Evolutionary conservation across 305 asterid genomes (phyloP), one percentile per base, ranked within the genome.

Genomic region (Fraxinus baroniana): DNA sequence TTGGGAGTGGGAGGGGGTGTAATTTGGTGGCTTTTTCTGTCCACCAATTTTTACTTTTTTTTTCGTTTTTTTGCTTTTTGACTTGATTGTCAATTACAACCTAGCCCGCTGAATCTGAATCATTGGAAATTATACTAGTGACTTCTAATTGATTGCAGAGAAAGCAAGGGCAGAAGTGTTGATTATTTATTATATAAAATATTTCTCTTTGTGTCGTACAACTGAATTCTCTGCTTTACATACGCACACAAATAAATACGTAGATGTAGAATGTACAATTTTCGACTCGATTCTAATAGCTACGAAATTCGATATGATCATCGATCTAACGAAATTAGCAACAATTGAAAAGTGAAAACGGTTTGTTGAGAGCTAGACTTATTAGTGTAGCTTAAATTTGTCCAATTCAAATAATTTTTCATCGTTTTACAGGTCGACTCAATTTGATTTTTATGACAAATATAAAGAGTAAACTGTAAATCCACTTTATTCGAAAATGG

Each of bases 111-210:
- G 32, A 15, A 39, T 84, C 86, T 83, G 62, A 74, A 22, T 80
- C 83, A 62, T 24, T 79, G 60, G 79, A 68, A 73, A 82, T 84
- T 80, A 20, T 79, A 13, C 57, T 66, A 26, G 74, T 66, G 66
- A 77, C 73, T 82, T 78, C 83, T 79, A 28, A 68, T 52, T 80
- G 83, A 85, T 68, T 66, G 77, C 13, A 12, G 76, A 68, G 74
- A 81, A 77, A 71, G 80, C 84, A 83, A 49, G 78, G 78, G 79
- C 81, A 83, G 83, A 83, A 74, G 90, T 80, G 88, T 85, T 87
- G 90, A 64, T 46, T 76, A 80, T 60, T 28, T 28, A 52, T 35
- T 32, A 64, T 46, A 71, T 41, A 1, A 30, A 30, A 12, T 4
- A 66, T 70, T 28, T 15, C 18, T 70, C 30, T 13, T 22, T 64